Conservation (phyloP, 805 yeast genomes). For the Priceomyces castillae region DNA sequence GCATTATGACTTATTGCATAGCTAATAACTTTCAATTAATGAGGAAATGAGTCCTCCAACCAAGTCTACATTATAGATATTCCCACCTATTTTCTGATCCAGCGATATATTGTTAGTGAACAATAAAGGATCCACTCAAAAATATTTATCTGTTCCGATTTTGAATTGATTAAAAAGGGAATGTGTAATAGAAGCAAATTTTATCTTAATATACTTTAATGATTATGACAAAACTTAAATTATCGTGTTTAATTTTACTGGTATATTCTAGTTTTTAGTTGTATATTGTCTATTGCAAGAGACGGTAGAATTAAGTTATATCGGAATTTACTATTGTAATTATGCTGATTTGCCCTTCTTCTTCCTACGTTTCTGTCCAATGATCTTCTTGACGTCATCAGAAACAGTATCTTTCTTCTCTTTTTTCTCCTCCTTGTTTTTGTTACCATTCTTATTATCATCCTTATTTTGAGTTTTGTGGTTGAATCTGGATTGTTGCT, state of each 20-base stretch:
- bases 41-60: conserved; percentile 1
- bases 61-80: neutral
- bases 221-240: neutral
- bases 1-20: conserved; percentile 1
- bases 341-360: conserved; percentile 43
- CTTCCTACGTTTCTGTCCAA: conserved; percentile 67
- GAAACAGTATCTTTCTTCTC: conserved; percentile 29
- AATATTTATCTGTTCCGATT: too few relatives aligned
- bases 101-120: too few relatives aligned
- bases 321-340: neutral
- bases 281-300: neutral
- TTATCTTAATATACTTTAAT: neutral
- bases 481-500: neutral
- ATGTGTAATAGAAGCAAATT: too few relatives aligned
- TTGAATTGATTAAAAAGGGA: too few relatives aligned
- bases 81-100: neutral
- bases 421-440: conserved; percentile 36
- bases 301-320: neutral
- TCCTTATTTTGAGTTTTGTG: conserved; percentile 28
- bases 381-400: conserved; percentile 58
- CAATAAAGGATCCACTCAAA: too few relatives aligned
- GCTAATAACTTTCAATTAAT: neutral
- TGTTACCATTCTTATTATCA: conserved; percentile 40
- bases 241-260: neutral
- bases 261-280: neutral